A percentile compares a stretch with the other conserved stretches of the same genome.
phyloP scores from a whole-genome alignment of 2,329 filamentous ascomycete species.

The Neocucurbitaria cava region DNA sequence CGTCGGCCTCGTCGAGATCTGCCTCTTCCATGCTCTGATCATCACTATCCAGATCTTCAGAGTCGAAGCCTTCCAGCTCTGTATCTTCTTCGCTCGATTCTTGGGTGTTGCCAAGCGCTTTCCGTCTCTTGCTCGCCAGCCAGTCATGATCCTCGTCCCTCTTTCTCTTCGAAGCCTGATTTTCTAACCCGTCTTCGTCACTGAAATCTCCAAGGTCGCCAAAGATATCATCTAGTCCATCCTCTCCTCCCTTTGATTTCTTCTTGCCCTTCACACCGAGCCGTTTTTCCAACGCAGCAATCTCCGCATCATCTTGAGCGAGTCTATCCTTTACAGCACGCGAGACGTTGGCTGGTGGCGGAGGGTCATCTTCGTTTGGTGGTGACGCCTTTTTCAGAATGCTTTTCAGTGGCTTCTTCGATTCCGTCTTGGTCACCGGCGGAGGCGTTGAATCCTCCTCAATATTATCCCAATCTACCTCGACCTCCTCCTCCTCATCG shows the following conservation, averaged over 20 bases:
- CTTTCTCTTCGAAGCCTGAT: constrained; percentile 61
- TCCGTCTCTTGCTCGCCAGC: constrained; percentile 64
- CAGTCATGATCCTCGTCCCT: constrained; percentile 66
- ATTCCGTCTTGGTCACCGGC: constrained; percentile 22
- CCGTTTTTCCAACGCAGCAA: constrained; percentile 84
- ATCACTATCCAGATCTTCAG: constrained; percentile 37
- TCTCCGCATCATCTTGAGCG: constrained; percentile 84
- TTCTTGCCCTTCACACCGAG: constrained; percentile 83
- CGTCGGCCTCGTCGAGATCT: constrained; percentile 22
- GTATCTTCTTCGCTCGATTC: constrained; percentile 30
- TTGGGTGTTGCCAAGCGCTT: constrained; percentile 48
- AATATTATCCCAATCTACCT: constrained; percentile 42
- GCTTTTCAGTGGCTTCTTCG: constrained; percentile 37
- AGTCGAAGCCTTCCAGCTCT: constrained; percentile 25
- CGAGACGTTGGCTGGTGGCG: constrained; percentile 38
- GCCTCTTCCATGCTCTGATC: constrained; percentile 37
- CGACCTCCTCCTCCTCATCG: constrained; percentile 32
- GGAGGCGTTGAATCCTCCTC: constrained; percentile 40
- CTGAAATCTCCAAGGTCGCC: constrained; percentile 63
- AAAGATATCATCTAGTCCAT: constrained; percentile 81
- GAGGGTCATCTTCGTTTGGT: constrained; percentile 11
- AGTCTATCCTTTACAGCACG: constrained; percentile 64
- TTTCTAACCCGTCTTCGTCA: constrained; percentile 56
- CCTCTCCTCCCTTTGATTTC: constrained; percentile 73
- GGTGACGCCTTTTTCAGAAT: constrained; percentile 33